Percentiles rank a stretch among this genome's conserved stretches.
Conservation (phyloP, 257 asterid species). For the Phtheirospermum japonicum region DNA sequence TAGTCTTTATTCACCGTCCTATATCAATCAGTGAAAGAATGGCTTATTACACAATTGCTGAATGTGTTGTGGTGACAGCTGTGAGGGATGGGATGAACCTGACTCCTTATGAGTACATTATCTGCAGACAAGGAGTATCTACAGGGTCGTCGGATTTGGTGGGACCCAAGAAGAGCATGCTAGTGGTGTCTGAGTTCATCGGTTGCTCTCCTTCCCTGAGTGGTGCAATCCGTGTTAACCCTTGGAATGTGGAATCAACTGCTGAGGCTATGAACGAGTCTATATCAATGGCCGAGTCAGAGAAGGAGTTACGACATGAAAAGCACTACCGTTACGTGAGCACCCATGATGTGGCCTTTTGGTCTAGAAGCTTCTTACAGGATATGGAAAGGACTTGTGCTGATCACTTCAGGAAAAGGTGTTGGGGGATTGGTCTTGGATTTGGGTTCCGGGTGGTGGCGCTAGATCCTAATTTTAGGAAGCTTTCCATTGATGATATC, state of each 20-base stretch:
- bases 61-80: conserved; percentile 89
- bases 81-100: conserved; percentile 94
- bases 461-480: conserved; percentile 80
- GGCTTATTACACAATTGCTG: conserved; percentile 87
- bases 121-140: conserved; percentile 73
- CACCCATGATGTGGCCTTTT: conserved; percentile 76
- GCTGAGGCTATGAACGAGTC: conserved; percentile 88
- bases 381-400: conserved; percentile 90
- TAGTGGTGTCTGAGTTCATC: conserved; percentile 84
- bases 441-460: conserved; percentile 93
- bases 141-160: conserved; percentile 43
- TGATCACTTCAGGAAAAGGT: conserved; percentile 84
- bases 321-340: conserved; percentile 85
- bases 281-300: conserved; percentile 70
- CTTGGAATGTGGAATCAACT: conserved; percentile 88
- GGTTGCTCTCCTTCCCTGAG: conserved; percentile 94
- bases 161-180: conserved; percentile 85
- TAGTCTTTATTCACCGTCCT: conserved; percentile 52
- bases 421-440: conserved; percentile 88
- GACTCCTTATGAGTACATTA: conserved; percentile 87
- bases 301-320: conserved; percentile 79
- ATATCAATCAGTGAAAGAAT: conserved; percentile 72
- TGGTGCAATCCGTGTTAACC: conserved; percentile 91
- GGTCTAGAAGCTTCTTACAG: conserved; percentile 88
- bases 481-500: conserved; percentile 74